Evolutionary conservation across 768 basidiomycete genomes (phyloP).

Genomic region (Boletus rubropictus): DNA sequence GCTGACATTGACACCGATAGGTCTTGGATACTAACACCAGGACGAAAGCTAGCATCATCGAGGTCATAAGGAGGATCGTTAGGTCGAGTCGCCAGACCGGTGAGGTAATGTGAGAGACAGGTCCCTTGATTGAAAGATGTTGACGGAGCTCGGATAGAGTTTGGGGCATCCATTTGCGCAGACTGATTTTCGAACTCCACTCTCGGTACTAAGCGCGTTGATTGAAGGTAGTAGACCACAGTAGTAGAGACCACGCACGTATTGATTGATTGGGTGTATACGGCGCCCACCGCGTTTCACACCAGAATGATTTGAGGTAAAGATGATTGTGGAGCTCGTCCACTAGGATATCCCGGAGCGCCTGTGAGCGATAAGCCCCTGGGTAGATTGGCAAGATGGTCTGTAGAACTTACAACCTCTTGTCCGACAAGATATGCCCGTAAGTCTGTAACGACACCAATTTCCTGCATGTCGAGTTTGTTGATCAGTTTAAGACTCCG

Average conservation of each 20-base stretch:
- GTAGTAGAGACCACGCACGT: constrained; percentile 45
- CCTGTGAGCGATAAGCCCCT: constrained; percentile 42
- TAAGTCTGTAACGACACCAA: constrained; percentile 90
- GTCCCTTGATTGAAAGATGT: constrained; percentile 38
- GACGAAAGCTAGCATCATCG: constrained; percentile 36
- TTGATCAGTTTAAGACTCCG: constrained; percentile 86
- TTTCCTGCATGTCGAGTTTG: constrained; percentile 87
- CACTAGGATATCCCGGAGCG: constrained; percentile 84
- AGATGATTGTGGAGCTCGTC: constrained; percentile 96
- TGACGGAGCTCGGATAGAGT: constrained; percentile 24
- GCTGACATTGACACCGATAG: constrained; percentile 15
- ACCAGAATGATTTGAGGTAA: constrained; percentile 97
- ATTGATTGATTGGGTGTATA: constrained; percentile 75
- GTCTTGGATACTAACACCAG: constrained; percentile 18
- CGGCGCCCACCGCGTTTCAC: constrained; percentile 85
- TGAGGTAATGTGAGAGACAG: constrained; percentile 58
- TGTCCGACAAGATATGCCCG: constrained; percentile 79
- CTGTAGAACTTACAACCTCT: constrained; percentile 60
- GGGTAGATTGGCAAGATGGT: not conserved
- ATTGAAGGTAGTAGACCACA: constrained; percentile 7
- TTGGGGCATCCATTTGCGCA: constrained; percentile 18
- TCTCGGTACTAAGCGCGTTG: constrained; percentile 46
- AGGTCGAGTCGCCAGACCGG: constrained; percentile 58
- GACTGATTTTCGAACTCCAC: constrained; percentile 58
- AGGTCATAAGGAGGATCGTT: constrained; percentile 75